Percentiles rank a stretch among this genome's conserved stretches.
Conservation (phyloP, 306 rosid genomes). For the Pyrus communis region DNA sequence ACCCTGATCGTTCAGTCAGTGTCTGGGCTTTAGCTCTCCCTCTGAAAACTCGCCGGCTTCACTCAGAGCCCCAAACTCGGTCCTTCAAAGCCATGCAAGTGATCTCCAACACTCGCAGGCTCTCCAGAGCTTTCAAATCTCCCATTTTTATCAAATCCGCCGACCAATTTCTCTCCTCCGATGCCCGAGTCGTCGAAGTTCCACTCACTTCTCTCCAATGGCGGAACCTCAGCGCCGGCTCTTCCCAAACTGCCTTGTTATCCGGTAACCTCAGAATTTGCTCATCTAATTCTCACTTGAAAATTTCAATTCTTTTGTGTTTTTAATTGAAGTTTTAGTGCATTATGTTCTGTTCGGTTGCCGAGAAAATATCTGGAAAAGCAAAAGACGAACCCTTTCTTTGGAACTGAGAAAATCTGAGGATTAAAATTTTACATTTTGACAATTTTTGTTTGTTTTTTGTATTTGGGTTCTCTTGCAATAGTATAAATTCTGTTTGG, state of each 20-base stretch:
- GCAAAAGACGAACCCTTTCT: neutral
- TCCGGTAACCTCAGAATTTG: conserved; percentile 25
- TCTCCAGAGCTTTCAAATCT: conserved; percentile 45
- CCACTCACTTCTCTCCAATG: conserved; percentile 24
- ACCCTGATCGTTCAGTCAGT: conserved; percentile 28
- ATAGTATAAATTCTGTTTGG: neutral
- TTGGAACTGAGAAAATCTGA: neutral
- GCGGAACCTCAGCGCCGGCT: conserved; percentile 16
- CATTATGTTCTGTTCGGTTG: neutral
- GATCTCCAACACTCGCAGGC: conserved; percentile 45
- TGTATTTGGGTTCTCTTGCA: neutral
- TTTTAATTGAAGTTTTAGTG: neutral
- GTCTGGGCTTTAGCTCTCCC: neutral
- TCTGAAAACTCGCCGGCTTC: conserved; percentile 34
- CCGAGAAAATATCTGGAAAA: neutral
- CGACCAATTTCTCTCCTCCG: conserved; percentile 31
- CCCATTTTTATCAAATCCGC: conserved; percentile 23
- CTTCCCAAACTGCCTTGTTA: conserved; percentile 10
- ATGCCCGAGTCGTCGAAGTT: conserved; percentile 20
- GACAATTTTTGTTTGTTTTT: neutral
- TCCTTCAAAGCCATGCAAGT: conserved; percentile 52
- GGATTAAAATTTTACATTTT: neutral
- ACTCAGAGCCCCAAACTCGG: conserved; percentile 17
- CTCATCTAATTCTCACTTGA: neutral
- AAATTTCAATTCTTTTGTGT: neutral